Base-by-base conservation (phyloP, 2,329 filamentous ascomycete genomes). In the Aureobasidium sp. region DNA sequence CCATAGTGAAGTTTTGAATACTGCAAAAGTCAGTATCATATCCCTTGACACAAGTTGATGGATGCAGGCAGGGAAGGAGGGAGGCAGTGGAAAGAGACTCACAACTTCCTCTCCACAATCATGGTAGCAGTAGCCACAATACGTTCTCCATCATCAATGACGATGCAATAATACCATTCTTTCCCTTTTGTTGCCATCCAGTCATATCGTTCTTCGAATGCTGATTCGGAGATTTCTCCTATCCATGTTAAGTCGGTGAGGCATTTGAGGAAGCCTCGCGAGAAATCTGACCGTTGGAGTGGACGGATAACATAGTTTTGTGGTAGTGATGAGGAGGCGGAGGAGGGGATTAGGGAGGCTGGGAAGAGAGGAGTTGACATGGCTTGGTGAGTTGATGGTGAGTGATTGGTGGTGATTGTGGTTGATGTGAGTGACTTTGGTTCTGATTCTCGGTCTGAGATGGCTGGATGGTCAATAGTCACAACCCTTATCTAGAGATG, bases 81-180 rank as follows among this genome's bases (percentile, higher is more conserved):
- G n/a, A n/a, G n/a, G n/a, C n/a, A n/a, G n/a, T n/a, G n/a, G n/a
- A n/a, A n/a, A n/a, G 16, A 36, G 27, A 47, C 58, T 53, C 43
- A 59, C 58, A 96, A 96, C 82, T 98, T 98, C 81, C 92, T 89
- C 88, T 99, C 96, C 56, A 97, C 93, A 71, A 98, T 88, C 79
- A 98, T 81, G 42, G 92, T 92, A 2, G 96, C 96, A 0, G 94
- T 97, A 31, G 93, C 95, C n/a, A 98, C 96, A 59, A 98, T 89
- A 69, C 85, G 85, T 62, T 87, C 83, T 27, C 86, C 88, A 77
- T 98, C 93, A 75, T 94, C 91, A 62, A 98, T 91, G 68, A 95
- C 93, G 38, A 98, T 84, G 66, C 97, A 85, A 79, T 93, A 97
- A 84, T 98, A 98, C 67, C 90, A 90, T 68, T 91, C 91, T 59